These are phyloP conservation scores for Helianthus annuus DNA, from an alignment of 129 eudicot genomes.

Conservation along the genomic window DNA sequence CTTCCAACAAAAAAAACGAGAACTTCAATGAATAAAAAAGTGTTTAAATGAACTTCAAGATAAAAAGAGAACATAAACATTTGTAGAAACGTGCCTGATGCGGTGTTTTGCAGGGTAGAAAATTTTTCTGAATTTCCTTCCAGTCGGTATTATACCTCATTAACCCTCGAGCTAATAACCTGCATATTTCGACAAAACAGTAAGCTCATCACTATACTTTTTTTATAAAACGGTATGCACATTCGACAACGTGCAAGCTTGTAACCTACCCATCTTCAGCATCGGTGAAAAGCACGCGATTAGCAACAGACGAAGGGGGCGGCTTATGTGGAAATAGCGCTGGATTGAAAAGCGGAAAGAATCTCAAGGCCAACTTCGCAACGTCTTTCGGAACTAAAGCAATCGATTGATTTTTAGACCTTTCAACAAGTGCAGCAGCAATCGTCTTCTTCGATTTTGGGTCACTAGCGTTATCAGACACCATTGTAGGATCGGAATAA, in stretches of 20 bases:
- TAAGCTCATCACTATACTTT: no score
- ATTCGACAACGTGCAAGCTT: no score
- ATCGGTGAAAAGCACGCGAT: conserved; percentile 93
- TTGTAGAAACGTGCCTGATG: conserved; percentile 70
- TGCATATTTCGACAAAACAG: conserved; percentile 33
- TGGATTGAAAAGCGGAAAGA: conserved; percentile 80
- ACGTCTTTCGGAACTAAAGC: conserved; percentile 81
- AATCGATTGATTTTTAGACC: conserved; percentile 67
- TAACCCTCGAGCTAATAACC: conserved; percentile 86
- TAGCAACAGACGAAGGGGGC: conserved; percentile 65
- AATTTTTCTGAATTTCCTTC: conserved; percentile 80
- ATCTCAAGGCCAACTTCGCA: conserved; percentile 71
- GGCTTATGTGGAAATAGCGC: conserved; percentile 93
- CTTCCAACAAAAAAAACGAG: neutral
- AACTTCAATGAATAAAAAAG: no score
- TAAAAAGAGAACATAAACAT: neutral
- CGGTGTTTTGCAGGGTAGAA: conserved; percentile 85
- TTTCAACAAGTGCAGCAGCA: conserved; percentile 81
- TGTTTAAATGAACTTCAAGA: neutral
- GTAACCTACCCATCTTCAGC: conserved; percentile 74
- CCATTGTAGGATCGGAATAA: conserved; percentile 22
- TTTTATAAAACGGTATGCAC: no score
- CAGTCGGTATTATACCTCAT: conserved; percentile 89
- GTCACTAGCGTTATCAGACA: conserved; percentile 34
- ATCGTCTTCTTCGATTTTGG: conserved; percentile 60